Evolutionary conservation across 129 eudicot species (phyloP), one percentile per base, ranked within the genome.

Genomic region (Centrapalus pauciflorus): DNA sequence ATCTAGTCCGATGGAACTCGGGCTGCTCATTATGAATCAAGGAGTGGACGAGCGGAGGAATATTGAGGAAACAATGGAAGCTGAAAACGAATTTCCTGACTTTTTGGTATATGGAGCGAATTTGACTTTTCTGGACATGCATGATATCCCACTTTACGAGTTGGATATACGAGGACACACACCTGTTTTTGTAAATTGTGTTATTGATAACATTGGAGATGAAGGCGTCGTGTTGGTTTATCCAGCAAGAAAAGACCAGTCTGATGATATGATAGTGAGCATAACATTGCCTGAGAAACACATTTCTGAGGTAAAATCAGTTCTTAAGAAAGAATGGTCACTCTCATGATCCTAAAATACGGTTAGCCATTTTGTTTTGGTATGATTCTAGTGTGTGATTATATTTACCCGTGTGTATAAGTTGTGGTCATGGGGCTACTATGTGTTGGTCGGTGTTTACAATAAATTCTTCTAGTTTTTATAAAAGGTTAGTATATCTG

Each of bases 211-310:
- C 7, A 38, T 91, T 69, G 98, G 98, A 28, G 96, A 85, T 5
- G 81, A 79, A 57, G 98, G 98, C 61, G 81, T 77, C 6, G 90
- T 91, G 71, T 59, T 91, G 79, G 95, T 88, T 48, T 88, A 79
- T 70, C 89, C 89, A 0, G 76, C 73, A 27, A 67, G 61, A 3
- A 56, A 70, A 52, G 30, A 58, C 4, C 13, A 55, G 4, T 24
- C 67, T 1, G 46, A 67, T n/a, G 89, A 85, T 5, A 62, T 79
- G 60, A 29, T 58, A 11, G 82, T 84, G 20, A 82, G 76, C 26
- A 62, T 79, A n/a, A 82, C 79, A 9, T 62, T 87, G 69, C 84
- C 87, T 0, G 80, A 76, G 71, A 69, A 83, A 59, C 78, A 84
- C 11, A 14, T 84, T 2, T 7, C 28, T 11, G 67, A 76, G 74